Evolutionary conservation across 2,329 filamentous ascomycete genomes (phyloP), one percentile per base, ranked within the genome.

Genomic region (Elsinoe ampelina): DNA sequence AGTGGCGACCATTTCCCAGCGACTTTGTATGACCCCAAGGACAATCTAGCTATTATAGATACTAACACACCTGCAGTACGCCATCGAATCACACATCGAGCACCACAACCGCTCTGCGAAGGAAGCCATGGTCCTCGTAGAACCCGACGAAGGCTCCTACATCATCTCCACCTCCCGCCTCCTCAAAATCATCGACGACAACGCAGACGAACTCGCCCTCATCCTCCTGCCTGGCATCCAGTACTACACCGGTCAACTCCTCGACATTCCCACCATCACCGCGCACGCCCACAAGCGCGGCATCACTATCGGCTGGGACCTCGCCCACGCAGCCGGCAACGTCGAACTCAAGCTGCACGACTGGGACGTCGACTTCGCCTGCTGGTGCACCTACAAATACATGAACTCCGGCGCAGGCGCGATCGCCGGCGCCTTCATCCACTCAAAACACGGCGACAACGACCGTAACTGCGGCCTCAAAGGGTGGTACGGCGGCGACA

Each of bases 321-420:
- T 93, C 20, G 90, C 90, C 0, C 89, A 95, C 69, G 88, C 89
- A 0, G 87, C 81, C 19, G 90, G 90, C 32, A 95, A 95, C 66
- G 87, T 95, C 1, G 82, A 86, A 39, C 72, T 95, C 15, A 72
- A 77, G 58, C 77, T 95, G 17, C 89, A 95, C 70, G 87, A 92
- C 63, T 95, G 90, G 90, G 80, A 87, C 62, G 89, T 95, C 35
- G 90, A 95, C 69, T 95, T 95, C 65, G 90, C 91, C 13, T 87
- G 81, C 56, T 95, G 90, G 90, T 95, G 90, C 71, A 91, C 85
- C 15, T 95, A 95, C 78, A 95, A 95, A 74, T 95, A 95, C 73
- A 80, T 95, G 68, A 95, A 95, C 68, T 83, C 84, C 20, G 90
- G 90, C 0, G 89, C 90, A 0, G 90, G 90, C 3, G 79, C 84